Base-by-base conservation (phyloP, 1,139 yeast species). In the Geotrichum bryndzae region DNA sequence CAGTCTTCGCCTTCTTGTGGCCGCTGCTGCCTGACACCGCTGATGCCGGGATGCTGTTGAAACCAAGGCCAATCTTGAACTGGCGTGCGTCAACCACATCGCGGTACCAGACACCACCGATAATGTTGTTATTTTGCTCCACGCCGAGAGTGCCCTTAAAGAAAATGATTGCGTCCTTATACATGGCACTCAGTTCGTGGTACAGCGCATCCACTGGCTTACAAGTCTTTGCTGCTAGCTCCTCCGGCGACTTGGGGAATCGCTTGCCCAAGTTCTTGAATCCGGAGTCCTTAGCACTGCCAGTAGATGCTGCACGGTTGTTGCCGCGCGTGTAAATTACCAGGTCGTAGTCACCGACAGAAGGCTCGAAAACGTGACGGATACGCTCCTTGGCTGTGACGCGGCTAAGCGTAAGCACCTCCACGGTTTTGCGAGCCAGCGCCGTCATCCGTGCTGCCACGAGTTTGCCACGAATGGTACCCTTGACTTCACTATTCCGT, bases 401-500 rank as follows among this genome's bases (percentile, higher is more conserved):
- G 1, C 84, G 86, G 23, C 68, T 66, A 5, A 62, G 62, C 23
- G 79, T 80, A 23, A 87, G 72, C 63, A 87, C 72, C 46, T 80
- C 80, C 54, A 82, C 76, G 0, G 95, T 94, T 41, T 88, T 91
- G 67, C 91, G 84, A 1, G 97, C 84, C 65, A 94, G 80, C 0
- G 96, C 94, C 0, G 98, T 92, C 66, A 92, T 77, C 76, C 99
- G 84, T 27, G 92, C 82, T 1, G 96, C 92, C 62, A 91, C 86
- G n/a, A 77, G 71, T 46, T 68, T 68, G 1, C 74, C 75, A 15
- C 64, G 63, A 7, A 71, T 70, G 11, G 96, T 92, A 60, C 90
- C 79, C 18, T 87, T 84, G 53, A 86, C 76, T 22, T 41, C 46
- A n/a, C 46, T 41, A 60, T 82, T 82, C 66, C 84, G 82, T 2